Evolutionary conservation across 176 grass and related monocot genomes (phyloP).

Genomic region (Rhynchospora breviuscula): DNA sequence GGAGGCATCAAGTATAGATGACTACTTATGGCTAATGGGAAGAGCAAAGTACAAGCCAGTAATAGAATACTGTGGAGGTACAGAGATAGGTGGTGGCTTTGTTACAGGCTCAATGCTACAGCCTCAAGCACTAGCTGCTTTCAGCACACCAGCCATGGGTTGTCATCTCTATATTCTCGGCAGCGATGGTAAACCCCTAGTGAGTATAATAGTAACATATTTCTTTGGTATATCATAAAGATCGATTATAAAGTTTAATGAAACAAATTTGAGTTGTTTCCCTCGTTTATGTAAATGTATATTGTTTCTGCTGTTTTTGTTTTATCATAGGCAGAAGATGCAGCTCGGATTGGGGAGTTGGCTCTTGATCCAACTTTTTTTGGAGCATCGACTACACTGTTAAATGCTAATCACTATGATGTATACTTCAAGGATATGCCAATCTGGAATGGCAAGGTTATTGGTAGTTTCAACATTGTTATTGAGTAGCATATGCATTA

Average conservation of each 20-base stretch:
- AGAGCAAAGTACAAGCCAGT: constrained; percentile 94
- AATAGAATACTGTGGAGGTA: constrained; percentile 93
- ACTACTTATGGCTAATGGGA: constrained; percentile 98
- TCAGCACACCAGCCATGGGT: constrained; percentile 88
- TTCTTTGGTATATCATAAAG: constrained; percentile 2
- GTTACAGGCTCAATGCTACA: constrained; percentile 73
- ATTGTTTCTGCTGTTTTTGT: not conserved
- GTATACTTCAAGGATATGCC: constrained; percentile 92
- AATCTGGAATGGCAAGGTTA: constrained; percentile 61
- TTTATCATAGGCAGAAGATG: constrained; percentile 48
- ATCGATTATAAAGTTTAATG: not conserved
- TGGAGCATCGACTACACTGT: constrained; percentile 69
- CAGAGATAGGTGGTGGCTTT: constrained; percentile 91
- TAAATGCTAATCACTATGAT: constrained; percentile 88
- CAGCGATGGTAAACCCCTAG: constrained; percentile 47
- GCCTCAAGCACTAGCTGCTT: constrained; percentile 83
- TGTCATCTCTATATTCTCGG: constrained; percentile 84
- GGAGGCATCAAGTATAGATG: constrained; percentile 93
- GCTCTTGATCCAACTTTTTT: constrained; percentile 80
- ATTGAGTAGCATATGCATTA: not conserved
- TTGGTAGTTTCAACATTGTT: not conserved
- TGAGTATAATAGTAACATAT: constrained; percentile 34
- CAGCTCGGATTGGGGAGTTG: constrained; percentile 67
- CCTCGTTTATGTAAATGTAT: not conserved
- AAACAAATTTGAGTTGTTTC: not conserved